These are phyloP conservation scores for Capronia epimyces DNA, from an alignment of 2,329 filamentous ascomycete species.

Conservation along the genomic window DNA sequence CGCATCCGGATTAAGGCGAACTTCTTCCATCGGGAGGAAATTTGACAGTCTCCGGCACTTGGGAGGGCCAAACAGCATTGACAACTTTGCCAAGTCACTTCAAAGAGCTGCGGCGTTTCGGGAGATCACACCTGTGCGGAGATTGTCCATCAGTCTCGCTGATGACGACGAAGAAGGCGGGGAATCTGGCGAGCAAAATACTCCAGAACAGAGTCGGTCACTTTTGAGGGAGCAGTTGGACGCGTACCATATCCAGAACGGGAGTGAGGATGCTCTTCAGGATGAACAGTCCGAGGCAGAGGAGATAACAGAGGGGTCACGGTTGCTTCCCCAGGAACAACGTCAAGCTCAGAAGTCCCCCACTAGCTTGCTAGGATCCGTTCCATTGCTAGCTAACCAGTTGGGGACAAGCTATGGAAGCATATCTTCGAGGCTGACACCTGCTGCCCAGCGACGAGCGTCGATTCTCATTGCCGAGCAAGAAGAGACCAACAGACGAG, in stretches of 20 bases:
- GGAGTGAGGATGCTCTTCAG: constrained; percentile 30
- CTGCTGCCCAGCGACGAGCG: constrained; percentile 53
- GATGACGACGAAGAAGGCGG: constrained; percentile 48
- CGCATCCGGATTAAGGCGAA: constrained; percentile 21
- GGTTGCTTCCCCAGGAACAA: constrained; percentile 17
- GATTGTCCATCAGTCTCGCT: constrained; percentile 65
- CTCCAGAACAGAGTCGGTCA: constrained; percentile 27
- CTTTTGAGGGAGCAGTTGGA: constrained; percentile 32
- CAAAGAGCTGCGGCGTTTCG: constrained; percentile 82
- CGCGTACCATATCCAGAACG: constrained; percentile 11
- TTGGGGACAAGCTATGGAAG: constrained; percentile 56
- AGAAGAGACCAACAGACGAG: constrained; percentile 40
- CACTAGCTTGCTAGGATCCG: constrained; percentile 8
- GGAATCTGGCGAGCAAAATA: constrained; percentile 22
- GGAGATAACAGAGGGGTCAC: constrained; percentile 28
- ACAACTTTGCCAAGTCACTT: constrained; percentile 89
- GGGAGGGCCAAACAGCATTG: constrained; percentile 87
- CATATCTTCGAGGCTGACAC: constrained; percentile 52
- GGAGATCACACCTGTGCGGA: constrained; percentile 71
- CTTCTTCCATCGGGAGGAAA: constrained; percentile 44
- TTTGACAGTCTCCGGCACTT: constrained; percentile 55
- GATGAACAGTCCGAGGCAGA: constrained; percentile 24
- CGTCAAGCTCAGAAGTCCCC: constrained; percentile 11
- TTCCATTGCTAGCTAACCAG: constrained; percentile 6
- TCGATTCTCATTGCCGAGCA: constrained; percentile 51